Base-by-base conservation (phyloP, 371 early-diverging fungal species). In the Apophysomyces elegans region DNA sequence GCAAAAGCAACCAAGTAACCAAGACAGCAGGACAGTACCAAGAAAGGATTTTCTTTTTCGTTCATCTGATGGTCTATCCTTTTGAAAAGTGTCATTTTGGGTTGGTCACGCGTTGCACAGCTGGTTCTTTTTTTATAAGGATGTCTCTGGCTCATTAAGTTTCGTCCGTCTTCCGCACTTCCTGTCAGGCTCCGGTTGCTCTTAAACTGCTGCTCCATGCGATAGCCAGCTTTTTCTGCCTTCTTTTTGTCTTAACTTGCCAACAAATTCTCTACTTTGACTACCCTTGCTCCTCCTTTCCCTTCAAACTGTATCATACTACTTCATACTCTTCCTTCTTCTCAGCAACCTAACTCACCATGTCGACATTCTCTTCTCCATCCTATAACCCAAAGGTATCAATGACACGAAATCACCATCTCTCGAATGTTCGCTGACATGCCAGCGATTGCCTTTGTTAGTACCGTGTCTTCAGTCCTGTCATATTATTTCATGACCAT, bases 401-500 rank as follows among this genome's bases (percentile, higher is more conserved):
- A 21, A 21, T 7, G 54, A 50, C 16, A n/a, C 21, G 46, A 50
- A n/a, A 50, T 50, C 54, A 16, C 21, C 54, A n/a, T 21, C 21
- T 50, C 35, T 18, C 21, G 8, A 7, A 9, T 11, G 13, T 50
- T 26, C 16, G 4, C 8, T 21, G 16, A 21, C 21, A 21, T 21
- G n/a, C 11, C 7, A 5, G n/a, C 32, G 21, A 9, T 50, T 64
- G 21, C 43, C 37, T 39, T 35, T 12, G 37, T 38, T 54, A 61
- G 66, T 5, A 50, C 7, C 77, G 77, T 58, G 73, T 74, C 26
- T 76, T 76, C 41, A 76, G 74, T 61, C 77, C 77, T 65, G 69
- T 76, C 64, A 72, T 76, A n/a, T 57, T 76, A 32, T 76, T 73
- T 45, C 77, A 76, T 72, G 77, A 76, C 57, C 72, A 76, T 37